These are phyloP conservation scores for Sphagnum magellanicum DNA, from an alignment of 228 moss, liverwort and hornwort genomes.

Conservation along the genomic window DNA sequence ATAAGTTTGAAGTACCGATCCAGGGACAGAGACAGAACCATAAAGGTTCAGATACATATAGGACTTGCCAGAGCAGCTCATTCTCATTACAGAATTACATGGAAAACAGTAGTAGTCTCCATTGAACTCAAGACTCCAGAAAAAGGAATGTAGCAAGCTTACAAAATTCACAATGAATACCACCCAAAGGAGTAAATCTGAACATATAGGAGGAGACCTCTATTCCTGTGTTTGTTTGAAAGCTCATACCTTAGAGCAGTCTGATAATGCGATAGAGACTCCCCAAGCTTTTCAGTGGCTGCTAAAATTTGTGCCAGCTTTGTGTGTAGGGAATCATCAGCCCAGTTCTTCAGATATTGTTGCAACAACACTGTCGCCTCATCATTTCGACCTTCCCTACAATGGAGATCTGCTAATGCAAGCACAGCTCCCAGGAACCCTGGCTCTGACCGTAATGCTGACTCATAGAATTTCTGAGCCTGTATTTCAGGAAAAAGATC, in stretches of 20 bases:
- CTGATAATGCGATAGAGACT: conserved; percentile 73
- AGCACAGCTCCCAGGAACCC: conserved; percentile 76
- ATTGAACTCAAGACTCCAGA: no score
- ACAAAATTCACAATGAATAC: no score
- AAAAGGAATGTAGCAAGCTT: no score
- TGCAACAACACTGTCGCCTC: conserved; percentile 68
- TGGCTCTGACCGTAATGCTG: conserved; percentile 77
- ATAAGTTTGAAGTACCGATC: neutral
- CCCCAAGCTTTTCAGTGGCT: conserved; percentile 56
- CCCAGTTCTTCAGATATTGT: conserved; percentile 67
- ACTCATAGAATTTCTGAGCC: conserved; percentile 89
- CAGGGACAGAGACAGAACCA: no score
- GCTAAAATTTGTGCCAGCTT: conserved; percentile 74
- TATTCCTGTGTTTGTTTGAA: neutral
- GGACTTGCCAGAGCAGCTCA: no score
- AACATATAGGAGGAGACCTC: neutral
- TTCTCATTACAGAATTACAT: no score
- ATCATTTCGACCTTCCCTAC: conserved; percentile 63
- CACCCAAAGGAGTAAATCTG: no score
- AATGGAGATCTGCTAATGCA: conserved; percentile 70
- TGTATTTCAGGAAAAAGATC: conserved; percentile 6
- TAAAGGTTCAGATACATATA: no score
- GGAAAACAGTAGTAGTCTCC: no score
- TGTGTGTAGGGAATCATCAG: conserved; percentile 71
- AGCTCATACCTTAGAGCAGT: conserved; percentile 51